Conservation (phyloP, 768 basidiomycete genomes). For the Pleurotus platypus region DNA sequence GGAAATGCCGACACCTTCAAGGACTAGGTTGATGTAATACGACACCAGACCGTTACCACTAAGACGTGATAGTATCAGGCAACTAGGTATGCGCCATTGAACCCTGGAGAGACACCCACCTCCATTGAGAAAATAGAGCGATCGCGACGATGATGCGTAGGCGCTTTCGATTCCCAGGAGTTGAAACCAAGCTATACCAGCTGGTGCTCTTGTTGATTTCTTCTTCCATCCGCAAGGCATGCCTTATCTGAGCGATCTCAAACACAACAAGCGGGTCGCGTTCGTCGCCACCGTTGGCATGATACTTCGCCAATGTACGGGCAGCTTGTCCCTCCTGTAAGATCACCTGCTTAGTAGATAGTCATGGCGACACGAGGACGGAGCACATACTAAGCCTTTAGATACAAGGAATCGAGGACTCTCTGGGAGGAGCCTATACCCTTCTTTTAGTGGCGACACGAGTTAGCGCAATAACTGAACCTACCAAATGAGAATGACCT, state of each 20-base stretch:
- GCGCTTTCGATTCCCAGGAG: slow-evolving; percentile 64
- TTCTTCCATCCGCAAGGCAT: slow-evolving; percentile 62
- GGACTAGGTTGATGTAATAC: slow-evolving; percentile 69
- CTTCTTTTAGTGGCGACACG: not conserved
- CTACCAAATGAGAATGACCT: slow-evolving; percentile 52
- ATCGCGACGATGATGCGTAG: slow-evolving; percentile 67
- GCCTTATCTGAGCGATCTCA: slow-evolving; percentile 65
- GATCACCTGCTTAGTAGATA: not conserved
- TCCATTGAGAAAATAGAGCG: slow-evolving; percentile 75
- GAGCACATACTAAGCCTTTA: slow-evolving; percentile 46
- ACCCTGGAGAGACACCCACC: slow-evolving; percentile 26
- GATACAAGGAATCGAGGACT: slow-evolving; percentile 66
- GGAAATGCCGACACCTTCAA: slow-evolving; percentile 61
- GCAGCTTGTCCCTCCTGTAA: slow-evolving; percentile 55
- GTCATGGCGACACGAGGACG: not conserved
- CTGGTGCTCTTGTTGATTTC: slow-evolving; percentile 45
- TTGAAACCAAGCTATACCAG: slow-evolving; percentile 52
- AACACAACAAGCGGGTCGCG: slow-evolving; percentile 56
- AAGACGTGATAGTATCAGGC: not conserved
- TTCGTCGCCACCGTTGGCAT: slow-evolving; percentile 59
- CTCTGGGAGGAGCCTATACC: slow-evolving; percentile 58
- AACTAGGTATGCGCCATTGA: not conserved
- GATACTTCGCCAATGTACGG: slow-evolving; percentile 63
- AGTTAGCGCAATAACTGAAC: slow-evolving; percentile 6
- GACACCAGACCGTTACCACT: slow-evolving; percentile 68